Evolutionary conservation across 208 protist species (phyloP).

Genomic region (Naegleria fowleri): DNA sequence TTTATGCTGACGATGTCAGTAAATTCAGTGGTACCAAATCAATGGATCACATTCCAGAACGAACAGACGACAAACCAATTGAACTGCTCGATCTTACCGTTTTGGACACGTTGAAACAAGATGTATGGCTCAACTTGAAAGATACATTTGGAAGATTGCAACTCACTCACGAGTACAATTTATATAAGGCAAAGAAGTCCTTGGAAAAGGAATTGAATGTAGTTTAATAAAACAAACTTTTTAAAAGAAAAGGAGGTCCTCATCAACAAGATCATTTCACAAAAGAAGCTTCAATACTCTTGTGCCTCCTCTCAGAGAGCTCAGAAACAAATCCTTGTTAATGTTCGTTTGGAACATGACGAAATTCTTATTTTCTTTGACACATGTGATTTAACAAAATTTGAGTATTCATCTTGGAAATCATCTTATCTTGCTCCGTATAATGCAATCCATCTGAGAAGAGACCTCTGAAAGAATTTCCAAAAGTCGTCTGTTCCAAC

Average conservation of each 20-base stretch:
- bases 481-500: neutral
- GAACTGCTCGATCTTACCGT: neutral
- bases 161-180: neutral
- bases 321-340: too few species aligned
- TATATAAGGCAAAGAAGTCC: neutral
- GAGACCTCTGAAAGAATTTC: neutral
- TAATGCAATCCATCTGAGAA: neutral
- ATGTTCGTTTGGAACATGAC: too few species aligned
- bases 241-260: too few species aligned
- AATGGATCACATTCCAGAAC: neutral
- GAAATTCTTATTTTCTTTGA: too few species aligned
- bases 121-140: neutral
- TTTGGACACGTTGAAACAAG: neutral
- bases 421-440: neutral
- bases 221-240: too few species aligned
- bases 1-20: neutral
- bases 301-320: too few species aligned
- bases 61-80: neutral
- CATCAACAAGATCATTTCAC: too few species aligned
- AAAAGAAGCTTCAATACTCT: too few species aligned
- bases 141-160: conserved; percentile 4
- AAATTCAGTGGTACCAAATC: neutral
- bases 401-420: neutral
- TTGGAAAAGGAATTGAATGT: conserved; percentile 6
- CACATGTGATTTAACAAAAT: neutral